Conservation (phyloP, 805 yeast species). For the Myxozyma nipponensis region DNA sequence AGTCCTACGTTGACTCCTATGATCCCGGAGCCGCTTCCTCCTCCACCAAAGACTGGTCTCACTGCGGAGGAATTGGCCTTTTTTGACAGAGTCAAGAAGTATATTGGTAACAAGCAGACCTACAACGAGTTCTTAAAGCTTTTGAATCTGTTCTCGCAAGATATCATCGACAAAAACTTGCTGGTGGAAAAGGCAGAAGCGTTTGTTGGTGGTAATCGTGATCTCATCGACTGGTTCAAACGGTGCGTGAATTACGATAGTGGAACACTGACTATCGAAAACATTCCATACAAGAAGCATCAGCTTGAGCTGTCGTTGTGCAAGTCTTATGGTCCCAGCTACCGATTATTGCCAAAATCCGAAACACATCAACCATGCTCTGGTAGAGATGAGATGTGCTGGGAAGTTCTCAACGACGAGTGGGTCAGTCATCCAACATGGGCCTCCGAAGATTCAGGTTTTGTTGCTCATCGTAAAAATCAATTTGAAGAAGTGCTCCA, state of each 20-base stretch:
- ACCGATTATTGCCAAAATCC: slow-evolving; percentile 84
- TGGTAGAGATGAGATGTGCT: slow-evolving; percentile 98
- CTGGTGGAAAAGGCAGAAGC: slow-evolving; percentile 80
- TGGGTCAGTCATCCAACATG: slow-evolving; percentile 99
- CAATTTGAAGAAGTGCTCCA: slow-evolving; percentile 95
- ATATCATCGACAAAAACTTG: slow-evolving; percentile 76
- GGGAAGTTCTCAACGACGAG: slow-evolving; percentile 97
- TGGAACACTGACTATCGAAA: slow-evolving; percentile 80
- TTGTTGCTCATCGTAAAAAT: slow-evolving; percentile 96
- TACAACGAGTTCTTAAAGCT: slow-evolving; percentile 91
- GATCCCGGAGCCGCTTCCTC: slow-evolving; percentile 71
- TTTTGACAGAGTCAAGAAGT: slow-evolving; percentile 87
- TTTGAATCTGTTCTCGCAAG: slow-evolving; percentile 82
- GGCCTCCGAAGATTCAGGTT: slow-evolving; percentile 99
- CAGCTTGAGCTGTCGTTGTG: slow-evolving; percentile 84
- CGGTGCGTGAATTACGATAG: slow-evolving; percentile 85
- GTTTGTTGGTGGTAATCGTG: slow-evolving; percentile 76
- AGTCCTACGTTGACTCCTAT: slow-evolving; percentile 78
- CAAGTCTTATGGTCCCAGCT: slow-evolving; percentile 93
- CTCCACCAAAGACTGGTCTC: slow-evolving; percentile 52
- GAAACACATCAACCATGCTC: slow-evolving; percentile 97
- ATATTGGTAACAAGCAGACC: slow-evolving; percentile 80
- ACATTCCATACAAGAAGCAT: slow-evolving; percentile 82
- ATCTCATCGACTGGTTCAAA: slow-evolving; percentile 86
- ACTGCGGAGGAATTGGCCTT: slow-evolving; percentile 81